Conservation (phyloP, 148 eudicot genomes). For the Tetragonia tetragonoides region DNA sequence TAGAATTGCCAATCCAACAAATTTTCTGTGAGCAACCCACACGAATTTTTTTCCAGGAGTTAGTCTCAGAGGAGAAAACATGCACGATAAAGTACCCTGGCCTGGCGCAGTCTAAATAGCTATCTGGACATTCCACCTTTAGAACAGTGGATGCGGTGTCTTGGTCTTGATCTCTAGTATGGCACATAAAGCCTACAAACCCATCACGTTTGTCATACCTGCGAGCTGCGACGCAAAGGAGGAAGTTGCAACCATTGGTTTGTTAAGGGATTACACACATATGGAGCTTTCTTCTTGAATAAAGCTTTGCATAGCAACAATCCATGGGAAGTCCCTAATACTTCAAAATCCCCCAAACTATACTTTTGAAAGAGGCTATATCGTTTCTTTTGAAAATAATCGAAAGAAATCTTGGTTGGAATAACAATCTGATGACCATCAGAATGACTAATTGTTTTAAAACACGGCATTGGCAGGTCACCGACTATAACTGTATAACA, state of each 20-base stretch:
- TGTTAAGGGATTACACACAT: conserved; percentile 5
- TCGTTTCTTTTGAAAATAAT: not conserved
- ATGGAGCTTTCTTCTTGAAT: not conserved
- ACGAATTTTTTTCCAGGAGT: not conserved
- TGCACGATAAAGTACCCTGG: not conserved
- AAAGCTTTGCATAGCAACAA: not conserved
- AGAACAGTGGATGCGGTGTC: not conserved
- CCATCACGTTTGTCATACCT: not conserved
- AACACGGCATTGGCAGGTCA: no score
- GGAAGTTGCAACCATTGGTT: not conserved
- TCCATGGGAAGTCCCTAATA: conserved; percentile 1
- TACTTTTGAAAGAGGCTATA: not conserved
- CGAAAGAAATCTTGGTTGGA: no score
- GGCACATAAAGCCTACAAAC: not conserved
- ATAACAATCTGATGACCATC: no score
- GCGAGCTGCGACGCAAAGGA: not conserved
- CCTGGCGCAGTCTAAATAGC: not conserved
- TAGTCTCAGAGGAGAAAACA: not conserved
- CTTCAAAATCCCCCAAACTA: not conserved
- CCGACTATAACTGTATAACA: no score
- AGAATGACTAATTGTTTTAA: no score
- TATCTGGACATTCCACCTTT: not conserved
- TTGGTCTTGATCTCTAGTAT: not conserved
- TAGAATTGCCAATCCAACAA: not conserved
- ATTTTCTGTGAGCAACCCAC: not conserved